Base-by-base conservation (phyloP, 2,329 filamentous ascomycete genomes). In the Anisogramma anomala region DNA sequence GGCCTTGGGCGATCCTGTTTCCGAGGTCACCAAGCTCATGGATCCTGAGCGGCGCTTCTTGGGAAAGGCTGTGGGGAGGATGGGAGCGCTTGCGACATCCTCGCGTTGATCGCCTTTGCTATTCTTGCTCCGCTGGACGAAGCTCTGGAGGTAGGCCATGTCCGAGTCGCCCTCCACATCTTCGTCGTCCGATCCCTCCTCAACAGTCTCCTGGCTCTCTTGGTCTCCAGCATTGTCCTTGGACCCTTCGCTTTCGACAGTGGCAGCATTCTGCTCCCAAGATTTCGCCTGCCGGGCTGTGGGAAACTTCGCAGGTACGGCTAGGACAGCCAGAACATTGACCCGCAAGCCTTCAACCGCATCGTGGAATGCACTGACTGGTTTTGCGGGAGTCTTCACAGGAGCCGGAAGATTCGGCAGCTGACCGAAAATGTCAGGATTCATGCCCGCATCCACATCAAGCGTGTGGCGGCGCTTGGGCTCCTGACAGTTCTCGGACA, bases 371-470 rank as follows among this genome's bases (percentile, higher is more conserved):
- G 22, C n/a, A 8, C 10, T n/a, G 10, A 3, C 11, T n/a, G 26
- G 3, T 18, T 3, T 17, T 9, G 9, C 11, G 13, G 26, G 8
- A 11, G 4, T 4, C 15, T 22, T 17, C 15, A 8, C 5, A 23
- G 14, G 10, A 3, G 20, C 3, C 13, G 9, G 3, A 15, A 9
- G 6, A 17, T 3, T 31, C 17, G 10, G n/a, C 9, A 20, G 23
- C 27, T 48, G 43, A 3, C 55, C 55, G 33, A 62, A 62, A 2
- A 62, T 61, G 42, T 62, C 57, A 1, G 58, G 49, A 23, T 58
- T 58, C 4, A 47, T 50, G 19, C 56, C 55, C 11, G 56, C 53
- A 31, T 62, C 59, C 13, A 62, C 52, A 27, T 55, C 50, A 10
- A 57, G 41, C 0, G 54, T 55, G 10, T 50, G 40, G 10, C 48